Evolutionary conservation across 257 asterid species (phyloP).

Genomic region (Scutellaria baicalensis): DNA sequence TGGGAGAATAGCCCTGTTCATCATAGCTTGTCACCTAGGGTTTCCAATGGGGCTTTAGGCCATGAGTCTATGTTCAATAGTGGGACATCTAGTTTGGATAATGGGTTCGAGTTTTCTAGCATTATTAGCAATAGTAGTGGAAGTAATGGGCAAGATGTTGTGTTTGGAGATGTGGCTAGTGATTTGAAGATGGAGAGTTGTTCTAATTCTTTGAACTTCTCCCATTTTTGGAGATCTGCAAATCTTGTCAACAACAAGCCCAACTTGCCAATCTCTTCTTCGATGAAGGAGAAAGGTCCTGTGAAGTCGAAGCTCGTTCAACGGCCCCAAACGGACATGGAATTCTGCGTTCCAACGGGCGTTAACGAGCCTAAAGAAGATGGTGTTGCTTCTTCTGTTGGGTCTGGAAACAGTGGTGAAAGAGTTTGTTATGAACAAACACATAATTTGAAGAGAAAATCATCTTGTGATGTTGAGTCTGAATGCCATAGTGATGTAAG

Average conservation of each 20-base stretch:
- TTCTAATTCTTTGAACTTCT: not conserved
- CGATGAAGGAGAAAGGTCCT: not conserved
- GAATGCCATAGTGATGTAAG: conserved; percentile 68
- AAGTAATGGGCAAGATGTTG: conserved; percentile 13
- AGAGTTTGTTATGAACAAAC: conserved; percentile 45
- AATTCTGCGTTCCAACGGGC: not conserved
- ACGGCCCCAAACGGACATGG: not conserved
- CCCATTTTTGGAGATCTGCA: conserved; percentile 45
- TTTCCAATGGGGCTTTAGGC: conserved; percentile 18
- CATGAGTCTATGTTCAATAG: not conserved
- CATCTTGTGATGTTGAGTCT: conserved; percentile 32
- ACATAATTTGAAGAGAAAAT: conserved; percentile 40
- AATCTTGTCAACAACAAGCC: conserved; percentile 29
- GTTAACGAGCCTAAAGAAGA: conserved; percentile 16
- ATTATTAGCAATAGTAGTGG: conserved; percentile 13
- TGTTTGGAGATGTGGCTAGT: conserved; percentile 18
- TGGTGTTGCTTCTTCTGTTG: conserved; percentile 54
- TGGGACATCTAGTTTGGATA: not conserved
- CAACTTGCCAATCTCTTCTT: conserved; percentile 6
- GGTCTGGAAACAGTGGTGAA: conserved; percentile 56
- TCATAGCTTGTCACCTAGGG: conserved; percentile 17
- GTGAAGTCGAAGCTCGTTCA: not conserved
- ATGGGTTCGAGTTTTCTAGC: conserved; percentile 25
- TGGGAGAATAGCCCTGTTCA: conserved; percentile 42
- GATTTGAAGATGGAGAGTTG: conserved; percentile 17